Percentiles rank a stretch among this genome's conserved stretches.
Evolutionary conservation across 2,329 filamentous ascomycete genomes (phyloP).

Genomic region (Aspergillus niger): DNA sequence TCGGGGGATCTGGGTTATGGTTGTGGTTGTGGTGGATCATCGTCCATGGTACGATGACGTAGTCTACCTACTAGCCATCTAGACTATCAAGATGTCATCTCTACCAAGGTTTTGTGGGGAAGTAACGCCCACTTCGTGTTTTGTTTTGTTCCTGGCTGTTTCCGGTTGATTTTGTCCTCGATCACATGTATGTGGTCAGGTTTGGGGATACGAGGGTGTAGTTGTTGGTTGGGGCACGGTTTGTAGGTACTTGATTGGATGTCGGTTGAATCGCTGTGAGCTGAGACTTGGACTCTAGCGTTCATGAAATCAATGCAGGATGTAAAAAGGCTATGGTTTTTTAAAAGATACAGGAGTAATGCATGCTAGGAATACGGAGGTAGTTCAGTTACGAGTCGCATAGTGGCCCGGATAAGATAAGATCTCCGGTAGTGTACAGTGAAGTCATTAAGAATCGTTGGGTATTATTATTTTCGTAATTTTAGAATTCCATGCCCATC

Average conservation of each 20-base stretch:
- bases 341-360: too few relatives aligned
- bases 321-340: too few relatives aligned
- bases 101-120: neutral
- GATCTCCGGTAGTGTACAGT: slow-evolving; percentile 21
- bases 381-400: neutral
- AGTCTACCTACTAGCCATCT: neutral
- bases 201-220: neutral
- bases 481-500: slow-evolving; percentile 77
- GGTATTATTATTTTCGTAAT: slow-evolving; percentile 16
- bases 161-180: neutral
- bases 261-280: neutral
- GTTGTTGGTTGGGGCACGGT: neutral
- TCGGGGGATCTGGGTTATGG: neutral
- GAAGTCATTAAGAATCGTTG: slow-evolving; percentile 34
- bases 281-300: too few relatives aligned
- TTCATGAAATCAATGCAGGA: too few relatives aligned
- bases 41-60: neutral
- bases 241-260: neutral
- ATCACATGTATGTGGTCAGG: neutral
- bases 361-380: too few relatives aligned
- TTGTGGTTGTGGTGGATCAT: neutral
- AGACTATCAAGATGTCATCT: neutral
- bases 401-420: neutral
- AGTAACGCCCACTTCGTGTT: neutral
- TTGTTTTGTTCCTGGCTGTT: neutral